These are phyloP conservation scores for Arachis hypogaea DNA, from an alignment of 306 rosid genomes.

Conservation along the genomic window DNA sequence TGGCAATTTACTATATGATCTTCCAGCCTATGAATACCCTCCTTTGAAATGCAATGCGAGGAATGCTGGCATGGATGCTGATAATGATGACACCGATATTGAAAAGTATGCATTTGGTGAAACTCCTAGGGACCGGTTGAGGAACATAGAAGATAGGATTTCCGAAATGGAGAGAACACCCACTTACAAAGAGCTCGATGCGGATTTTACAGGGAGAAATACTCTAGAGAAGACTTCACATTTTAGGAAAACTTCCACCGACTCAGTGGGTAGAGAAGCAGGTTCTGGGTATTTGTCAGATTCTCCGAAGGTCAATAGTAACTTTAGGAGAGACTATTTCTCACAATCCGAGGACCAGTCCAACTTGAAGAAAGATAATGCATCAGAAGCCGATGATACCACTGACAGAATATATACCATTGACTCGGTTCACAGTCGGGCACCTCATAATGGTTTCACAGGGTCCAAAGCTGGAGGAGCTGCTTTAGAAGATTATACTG, in stretches of 20 bases:
- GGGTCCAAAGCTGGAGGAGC: conserved; percentile 61
- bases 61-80: conserved; percentile 54
- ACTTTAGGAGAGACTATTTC: conserved; percentile 64
- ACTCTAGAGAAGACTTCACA: conserved; percentile 60
- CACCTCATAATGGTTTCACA: conserved; percentile 52
- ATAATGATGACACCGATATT: conserved; percentile 64
- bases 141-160: conserved; percentile 80
- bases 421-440: conserved; percentile 77
- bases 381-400: conserved; percentile 73
- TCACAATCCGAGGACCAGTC: conserved; percentile 64
- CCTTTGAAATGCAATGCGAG: conserved; percentile 73
- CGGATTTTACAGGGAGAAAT: conserved; percentile 64
- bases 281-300: conserved; percentile 49
- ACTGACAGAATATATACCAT: conserved; percentile 90
- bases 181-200: conserved; percentile 63
- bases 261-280: conserved; percentile 63
- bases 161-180: conserved; percentile 77
- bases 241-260: conserved; percentile 62
- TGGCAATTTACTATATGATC: conserved; percentile 53
- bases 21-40: conserved; percentile 74
- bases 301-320: conserved; percentile 55
- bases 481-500: conserved; percentile 54
- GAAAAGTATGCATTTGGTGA: conserved; percentile 94
- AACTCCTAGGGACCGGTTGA: conserved; percentile 73
- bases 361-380: conserved; percentile 63